These are phyloP conservation scores for Daldinia decipiens DNA, from an alignment of 495 filamentous ascomycete genomes.

Conservation along the genomic window DNA sequence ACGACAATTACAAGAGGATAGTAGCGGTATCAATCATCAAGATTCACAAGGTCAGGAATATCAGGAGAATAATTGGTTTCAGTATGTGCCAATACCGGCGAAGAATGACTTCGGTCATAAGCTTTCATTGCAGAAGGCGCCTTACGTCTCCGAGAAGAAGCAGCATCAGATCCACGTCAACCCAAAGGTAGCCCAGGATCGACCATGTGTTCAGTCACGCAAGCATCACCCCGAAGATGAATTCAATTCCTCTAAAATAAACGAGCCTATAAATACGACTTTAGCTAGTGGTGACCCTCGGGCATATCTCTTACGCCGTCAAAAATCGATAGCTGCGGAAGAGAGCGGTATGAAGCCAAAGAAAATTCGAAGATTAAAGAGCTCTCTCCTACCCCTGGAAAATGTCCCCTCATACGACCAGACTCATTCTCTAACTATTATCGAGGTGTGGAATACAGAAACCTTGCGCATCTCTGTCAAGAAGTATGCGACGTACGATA, in stretches of 20 bases:
- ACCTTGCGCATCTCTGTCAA: constrained; percentile 13
- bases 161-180: not conserved
- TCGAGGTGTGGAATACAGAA: constrained; percentile 25
- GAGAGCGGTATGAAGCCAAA: constrained; percentile 30
- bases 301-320: constrained; percentile 53
- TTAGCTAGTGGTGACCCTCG: constrained; percentile 53
- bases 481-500: constrained; percentile 31
- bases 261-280: constrained; percentile 44
- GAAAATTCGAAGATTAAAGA: constrained; percentile 53
- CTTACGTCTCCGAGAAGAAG: not conserved
- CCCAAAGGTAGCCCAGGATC: constrained; percentile 1
- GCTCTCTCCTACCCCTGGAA: constrained; percentile 59
- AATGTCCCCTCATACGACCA: constrained; percentile 46
- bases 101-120: constrained; percentile 9
- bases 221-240: constrained; percentile 10
- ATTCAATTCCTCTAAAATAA: constrained; percentile 1
- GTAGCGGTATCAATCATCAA: not conserved
- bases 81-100: not conserved
- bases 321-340: constrained; percentile 48
- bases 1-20: constrained; percentile 12
- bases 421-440: constrained; percentile 42
- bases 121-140: constrained; percentile 7
- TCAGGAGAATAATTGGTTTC: not conserved
- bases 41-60: not conserved
- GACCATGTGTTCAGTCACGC: constrained; percentile 6